Conservation (phyloP, 352 stramenopile genomes). For the Lagenidium giganteum region DNA sequence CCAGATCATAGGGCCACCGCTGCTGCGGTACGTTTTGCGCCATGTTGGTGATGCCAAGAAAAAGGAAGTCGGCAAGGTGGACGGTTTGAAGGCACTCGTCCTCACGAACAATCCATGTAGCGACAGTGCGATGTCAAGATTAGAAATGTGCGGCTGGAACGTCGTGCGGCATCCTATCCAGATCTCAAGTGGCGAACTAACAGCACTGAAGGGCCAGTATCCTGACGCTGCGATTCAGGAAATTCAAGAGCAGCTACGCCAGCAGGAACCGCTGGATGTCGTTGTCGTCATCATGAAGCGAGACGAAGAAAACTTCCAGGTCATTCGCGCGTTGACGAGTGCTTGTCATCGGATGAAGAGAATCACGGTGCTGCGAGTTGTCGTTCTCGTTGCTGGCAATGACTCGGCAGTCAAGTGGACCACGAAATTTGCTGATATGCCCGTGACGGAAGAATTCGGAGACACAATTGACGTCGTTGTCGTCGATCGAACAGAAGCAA, state of each 20-base stretch:
- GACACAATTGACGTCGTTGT: constrained; percentile 65
- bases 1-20: constrained; percentile 49
- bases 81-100: constrained; percentile 42
- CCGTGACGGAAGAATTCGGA: constrained; percentile 37
- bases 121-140: constrained; percentile 32
- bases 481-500: constrained; percentile 52
- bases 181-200: too few relatives aligned
- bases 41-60: constrained; percentile 51
- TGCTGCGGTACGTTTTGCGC: constrained; percentile 50
- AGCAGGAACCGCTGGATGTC: constrained; percentile 53
- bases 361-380: constrained; percentile 44
- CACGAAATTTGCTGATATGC: constrained; percentile 45
- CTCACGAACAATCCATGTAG: constrained; percentile 13
- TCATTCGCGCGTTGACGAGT: constrained; percentile 42
- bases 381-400: constrained; percentile 40
- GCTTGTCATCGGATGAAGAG: constrained; percentile 41
- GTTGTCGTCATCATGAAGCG: constrained; percentile 58
- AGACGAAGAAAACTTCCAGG: constrained; percentile 44
- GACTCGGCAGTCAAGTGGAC: constrained; percentile 18
- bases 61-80: constrained; percentile 51
- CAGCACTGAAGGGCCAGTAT: too few relatives aligned
- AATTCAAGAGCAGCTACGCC: too few relatives aligned
- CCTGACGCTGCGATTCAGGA: constrained; percentile 24
- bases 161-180: constrained; percentile 37
- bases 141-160: constrained; percentile 63